Evolutionary conservation across 345 rosid genomes (phyloP).

Genomic region (Excoecaria cochinchinensis): DNA sequence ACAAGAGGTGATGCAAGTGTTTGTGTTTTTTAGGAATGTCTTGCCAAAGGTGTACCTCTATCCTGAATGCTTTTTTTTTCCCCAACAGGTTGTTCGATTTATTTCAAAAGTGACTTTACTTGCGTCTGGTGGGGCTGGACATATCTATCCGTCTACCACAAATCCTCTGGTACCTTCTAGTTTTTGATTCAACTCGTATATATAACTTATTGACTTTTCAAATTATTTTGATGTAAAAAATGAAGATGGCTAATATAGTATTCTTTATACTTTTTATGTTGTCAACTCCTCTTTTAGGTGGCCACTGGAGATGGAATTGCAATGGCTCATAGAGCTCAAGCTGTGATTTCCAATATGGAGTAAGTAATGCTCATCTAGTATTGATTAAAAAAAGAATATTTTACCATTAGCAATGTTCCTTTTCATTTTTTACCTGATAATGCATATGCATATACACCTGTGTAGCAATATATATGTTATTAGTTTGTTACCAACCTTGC

Average conservation of each 20-base stretch:
- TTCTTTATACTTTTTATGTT: background rate
- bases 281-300: constrained; percentile 51
- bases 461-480: background rate
- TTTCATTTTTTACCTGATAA: background rate
- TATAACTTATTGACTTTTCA: background rate
- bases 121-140: constrained; percentile 99
- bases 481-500: background rate
- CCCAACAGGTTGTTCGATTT: constrained; percentile 68
- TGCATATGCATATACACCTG: too few relatives aligned
- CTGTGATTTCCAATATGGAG: constrained; percentile 98
- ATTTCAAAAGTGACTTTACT: constrained; percentile 90
- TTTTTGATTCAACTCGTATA: too few relatives aligned
- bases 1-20: constrained; percentile 57
- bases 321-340: constrained; percentile 94
- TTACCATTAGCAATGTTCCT: background rate
- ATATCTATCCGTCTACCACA: constrained; percentile 89
- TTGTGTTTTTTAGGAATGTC: constrained; percentile 1
- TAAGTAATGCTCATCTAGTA: constrained; percentile 40
- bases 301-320: constrained; percentile 99
- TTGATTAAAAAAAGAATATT: constrained; percentile 3
- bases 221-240: background rate
- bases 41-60: background rate
- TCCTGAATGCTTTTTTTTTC: background rate
- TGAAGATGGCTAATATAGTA: background rate
- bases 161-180: constrained; percentile 68